Evolutionary conservation across 1,139 yeast species (phyloP).

Genomic region (Hansenula sp.): DNA sequence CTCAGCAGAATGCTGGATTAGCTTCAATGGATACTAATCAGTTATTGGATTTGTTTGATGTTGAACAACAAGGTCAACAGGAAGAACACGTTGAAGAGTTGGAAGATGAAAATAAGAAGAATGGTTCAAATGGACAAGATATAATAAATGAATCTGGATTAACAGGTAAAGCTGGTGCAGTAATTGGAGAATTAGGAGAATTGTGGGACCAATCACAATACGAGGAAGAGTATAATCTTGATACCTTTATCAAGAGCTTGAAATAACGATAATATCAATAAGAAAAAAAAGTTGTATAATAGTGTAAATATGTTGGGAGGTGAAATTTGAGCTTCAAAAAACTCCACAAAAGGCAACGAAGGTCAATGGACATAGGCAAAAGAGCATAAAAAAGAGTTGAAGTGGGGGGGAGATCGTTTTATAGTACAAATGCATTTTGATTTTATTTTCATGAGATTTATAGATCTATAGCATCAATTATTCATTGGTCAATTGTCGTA

Average conservation of each 20-base stretch:
- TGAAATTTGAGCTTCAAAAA: no score
- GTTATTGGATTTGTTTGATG: slow-evolving; percentile 82
- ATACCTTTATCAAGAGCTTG: slow-evolving; percentile 72
- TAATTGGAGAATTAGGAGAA: slow-evolving; percentile 82
- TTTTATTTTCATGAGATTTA: no score
- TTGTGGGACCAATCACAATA: slow-evolving; percentile 96
- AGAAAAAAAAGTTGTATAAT: background rate
- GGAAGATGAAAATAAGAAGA: slow-evolving; percentile 28
- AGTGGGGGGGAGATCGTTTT: no score
- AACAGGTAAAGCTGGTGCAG: slow-evolving; percentile 36
- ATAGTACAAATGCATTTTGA: no score
- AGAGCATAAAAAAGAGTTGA: no score
- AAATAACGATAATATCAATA: slow-evolving; percentile 16
- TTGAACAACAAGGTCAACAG: slow-evolving; percentile 45
- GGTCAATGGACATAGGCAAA: no score
- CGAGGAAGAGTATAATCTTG: slow-evolving; percentile 94
- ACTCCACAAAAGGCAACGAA: no score
- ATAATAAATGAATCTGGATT: slow-evolving; percentile 36
- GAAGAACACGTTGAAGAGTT: slow-evolving; percentile 39
- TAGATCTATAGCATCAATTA: no score
- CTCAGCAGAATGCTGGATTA: slow-evolving; percentile 93
- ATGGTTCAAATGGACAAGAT: slow-evolving; percentile 27
- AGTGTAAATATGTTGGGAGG: no score
- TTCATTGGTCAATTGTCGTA: no score
- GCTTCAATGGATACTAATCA: slow-evolving; percentile 97